Base-by-base conservation (phyloP, 257 asterid species). In the Gentiana straminea region DNA sequence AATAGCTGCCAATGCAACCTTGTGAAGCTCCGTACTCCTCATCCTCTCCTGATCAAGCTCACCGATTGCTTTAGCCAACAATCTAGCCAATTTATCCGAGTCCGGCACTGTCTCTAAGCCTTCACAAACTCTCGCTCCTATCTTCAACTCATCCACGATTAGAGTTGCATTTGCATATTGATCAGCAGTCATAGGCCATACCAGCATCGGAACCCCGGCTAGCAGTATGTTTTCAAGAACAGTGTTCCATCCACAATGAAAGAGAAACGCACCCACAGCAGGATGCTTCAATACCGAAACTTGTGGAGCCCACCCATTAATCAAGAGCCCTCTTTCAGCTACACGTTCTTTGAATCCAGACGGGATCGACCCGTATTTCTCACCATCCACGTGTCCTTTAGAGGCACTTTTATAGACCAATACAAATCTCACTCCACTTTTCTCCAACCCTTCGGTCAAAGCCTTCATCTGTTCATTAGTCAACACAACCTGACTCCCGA, bases 171-270 rank as follows among this genome's bases (percentile, higher is more conserved):
- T 68, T 9, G 70, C 2, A 34, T 53, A 88, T 46, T 88, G 95
- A 35, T 88, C 97, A 0, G 95, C 96, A 0, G 80, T 70, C 96
- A 88, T 88, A 0, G 96, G 91, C 96, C 24, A 24, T 24, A 24
- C 24, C 24, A 24, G 24, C 24, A 24, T 24, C 24, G 24, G 24
- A 24, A 24, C 24, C 24, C 24, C 24, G 24, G 24, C 24, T 24
- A 24, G 0, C 24, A 24, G 24, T 24, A 24, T 24, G 1, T 79
- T 75, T 43, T 88, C 97, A 0, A 85, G 49, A 0, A 64, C 58
- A 0, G 96, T 84, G 4, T 88, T 88, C 96, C 94, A 84, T 2
- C 96, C 95, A 6, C 94, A 80, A 3, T 88, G 97, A 1, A 84
- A 80, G 34, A 88, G 55, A 33, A 79, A 77, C 0, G 76, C 82